These are phyloP conservation scores for Podospora pseudoanserina DNA, from an alignment of 495 filamentous ascomycete species.

Conservation along the genomic window DNA sequence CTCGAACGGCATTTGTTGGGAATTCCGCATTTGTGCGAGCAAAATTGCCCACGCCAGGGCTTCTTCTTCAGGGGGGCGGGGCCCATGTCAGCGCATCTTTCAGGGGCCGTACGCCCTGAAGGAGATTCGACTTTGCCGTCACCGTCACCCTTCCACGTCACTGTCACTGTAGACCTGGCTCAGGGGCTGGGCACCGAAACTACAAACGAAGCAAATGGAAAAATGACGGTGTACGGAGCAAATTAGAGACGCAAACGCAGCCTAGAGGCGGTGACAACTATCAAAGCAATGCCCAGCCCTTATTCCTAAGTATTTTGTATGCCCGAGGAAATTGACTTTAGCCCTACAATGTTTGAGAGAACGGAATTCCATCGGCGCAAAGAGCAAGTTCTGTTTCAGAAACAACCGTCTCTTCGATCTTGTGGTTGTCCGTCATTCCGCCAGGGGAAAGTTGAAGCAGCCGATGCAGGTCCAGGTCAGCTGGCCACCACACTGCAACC, in stretches of 20 bases:
- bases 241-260: background rate
- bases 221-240: background rate
- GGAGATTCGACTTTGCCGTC: background rate
- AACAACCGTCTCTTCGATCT: background rate
- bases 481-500: constrained; percentile 18
- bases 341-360: background rate
- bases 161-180: background rate
- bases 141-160: background rate
- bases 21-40: background rate
- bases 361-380: background rate
- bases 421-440: background rate
- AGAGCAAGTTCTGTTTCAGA: constrained; percentile 4
- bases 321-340: background rate
- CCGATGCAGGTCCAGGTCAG: constrained; percentile 25
- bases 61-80: constrained; percentile 8
- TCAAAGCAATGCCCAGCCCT: background rate
- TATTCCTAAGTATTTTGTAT: background rate
- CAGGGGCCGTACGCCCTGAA: constrained; percentile 4
- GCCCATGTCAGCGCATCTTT: constrained; percentile 6
- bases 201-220: background rate
- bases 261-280: background rate
- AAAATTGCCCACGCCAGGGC: constrained; percentile 1
- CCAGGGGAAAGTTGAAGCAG: constrained; percentile 11
- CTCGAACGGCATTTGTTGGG: background rate
- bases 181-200: background rate